phyloP scores from a whole-genome alignment of 1,284 basidiomycete species.

The Cerrena zonata region DNA sequence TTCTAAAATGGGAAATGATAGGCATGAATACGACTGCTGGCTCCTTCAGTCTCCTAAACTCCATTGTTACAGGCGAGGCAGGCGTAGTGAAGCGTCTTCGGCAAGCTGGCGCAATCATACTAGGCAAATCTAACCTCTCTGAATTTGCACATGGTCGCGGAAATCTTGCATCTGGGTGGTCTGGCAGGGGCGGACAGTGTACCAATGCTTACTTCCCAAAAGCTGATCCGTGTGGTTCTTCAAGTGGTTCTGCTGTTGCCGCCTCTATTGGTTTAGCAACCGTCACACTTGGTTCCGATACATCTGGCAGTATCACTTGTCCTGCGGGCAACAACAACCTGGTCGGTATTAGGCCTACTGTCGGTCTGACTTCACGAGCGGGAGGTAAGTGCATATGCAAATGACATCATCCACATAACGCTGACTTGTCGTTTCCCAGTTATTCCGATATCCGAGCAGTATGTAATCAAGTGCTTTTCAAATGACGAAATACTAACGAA shows the following conservation, averaged over 20 bases:
- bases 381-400: constrained; percentile 33
- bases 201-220: constrained; percentile 37
- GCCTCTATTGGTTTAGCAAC: constrained; percentile 55
- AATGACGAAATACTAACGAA: neutral
- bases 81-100: constrained; percentile 34
- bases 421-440: constrained; percentile 30
- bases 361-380: constrained; percentile 41
- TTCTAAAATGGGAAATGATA: constrained; percentile 16
- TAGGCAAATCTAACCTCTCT: constrained; percentile 30
- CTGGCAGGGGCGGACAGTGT: constrained; percentile 36
- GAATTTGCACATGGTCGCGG: constrained; percentile 27
- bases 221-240: constrained; percentile 56
- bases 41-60: constrained; percentile 36
- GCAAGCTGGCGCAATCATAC: constrained; percentile 39
- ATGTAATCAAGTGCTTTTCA: too few relatives aligned
- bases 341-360: constrained; percentile 44
- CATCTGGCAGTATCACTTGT: constrained; percentile 54
- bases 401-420: constrained; percentile 7
- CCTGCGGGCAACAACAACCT: constrained; percentile 35
- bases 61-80: constrained; percentile 38
- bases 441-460: constrained; percentile 51
- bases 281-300: constrained; percentile 54
- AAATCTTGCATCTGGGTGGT: constrained; percentile 32
- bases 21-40: constrained; percentile 55
- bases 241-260: constrained; percentile 54